These are phyloP conservation scores for Dactylellina parvicollis DNA, from an alignment of 2,329 filamentous ascomycete genomes.

Conservation along the genomic window DNA sequence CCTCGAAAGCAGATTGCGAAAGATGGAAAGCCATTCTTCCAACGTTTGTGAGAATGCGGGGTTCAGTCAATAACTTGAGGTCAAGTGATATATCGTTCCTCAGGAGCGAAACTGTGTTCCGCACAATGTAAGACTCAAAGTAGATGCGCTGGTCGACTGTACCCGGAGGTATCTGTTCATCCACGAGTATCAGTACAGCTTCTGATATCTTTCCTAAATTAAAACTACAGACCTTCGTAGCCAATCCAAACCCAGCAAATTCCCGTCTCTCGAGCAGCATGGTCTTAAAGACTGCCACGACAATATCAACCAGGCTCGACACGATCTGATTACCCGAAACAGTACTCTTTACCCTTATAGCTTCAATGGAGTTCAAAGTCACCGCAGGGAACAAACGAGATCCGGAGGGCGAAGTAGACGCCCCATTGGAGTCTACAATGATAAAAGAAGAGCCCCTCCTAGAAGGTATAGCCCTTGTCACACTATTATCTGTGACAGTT, in stretches of 20 bases:
- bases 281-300: constrained; percentile 82
- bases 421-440: constrained; percentile 67
- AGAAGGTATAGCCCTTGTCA: constrained; percentile 56
- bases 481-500: constrained; percentile 49
- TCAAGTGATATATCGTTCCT: constrained; percentile 76
- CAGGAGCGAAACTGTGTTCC: constrained; percentile 76
- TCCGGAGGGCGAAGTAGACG: constrained; percentile 33
- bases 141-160: constrained; percentile 95
- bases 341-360: constrained; percentile 71
- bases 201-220: neutral
- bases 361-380: constrained; percentile 61
- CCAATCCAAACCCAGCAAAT: constrained; percentile 86
- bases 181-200: neutral
- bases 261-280: constrained; percentile 88
- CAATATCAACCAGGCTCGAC: constrained; percentile 78
- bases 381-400: constrained; percentile 48
- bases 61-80: constrained; percentile 78
- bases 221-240: constrained; percentile 72
- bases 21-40: constrained; percentile 82
- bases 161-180: constrained; percentile 72
- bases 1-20: constrained; percentile 90
- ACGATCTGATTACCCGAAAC: constrained; percentile 57
- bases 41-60: constrained; percentile 85
- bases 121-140: constrained; percentile 89
- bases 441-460: constrained; percentile 87